Evolutionary conservation across 1,139 yeast genomes (phyloP).

Genomic region (Scheffersomyces insectosa): DNA sequence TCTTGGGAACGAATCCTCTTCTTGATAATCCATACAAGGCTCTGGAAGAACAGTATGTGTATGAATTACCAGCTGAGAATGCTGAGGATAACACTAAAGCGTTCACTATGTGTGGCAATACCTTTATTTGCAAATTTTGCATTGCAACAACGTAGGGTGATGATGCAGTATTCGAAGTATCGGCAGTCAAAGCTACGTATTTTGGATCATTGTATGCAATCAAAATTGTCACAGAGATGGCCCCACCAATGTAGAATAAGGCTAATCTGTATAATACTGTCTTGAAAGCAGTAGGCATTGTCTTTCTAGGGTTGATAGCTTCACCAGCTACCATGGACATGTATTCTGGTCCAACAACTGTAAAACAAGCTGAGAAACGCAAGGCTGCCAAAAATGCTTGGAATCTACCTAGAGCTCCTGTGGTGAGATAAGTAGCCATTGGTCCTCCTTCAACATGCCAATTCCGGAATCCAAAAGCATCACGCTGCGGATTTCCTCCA

Average conservation of each 20-base stretch:
- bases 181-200: constrained; percentile 24
- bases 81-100: constrained; percentile 38
- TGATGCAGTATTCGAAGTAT: constrained; percentile 27
- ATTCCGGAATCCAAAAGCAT: constrained; percentile 66
- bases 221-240: constrained; percentile 40
- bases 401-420: constrained; percentile 65
- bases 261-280: constrained; percentile 74
- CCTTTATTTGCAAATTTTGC: constrained; percentile 39
- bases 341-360: constrained; percentile 84
- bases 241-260: constrained; percentile 60
- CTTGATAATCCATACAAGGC: constrained; percentile 41
- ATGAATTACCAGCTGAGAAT: constrained; percentile 47
- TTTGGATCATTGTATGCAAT: constrained; percentile 43
- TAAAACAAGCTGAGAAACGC: constrained; percentile 56
- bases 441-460: constrained; percentile 54
- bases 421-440: constrained; percentile 54
- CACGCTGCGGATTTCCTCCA: constrained; percentile 75
- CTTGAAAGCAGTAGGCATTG: constrained; percentile 77
- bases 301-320: constrained; percentile 71
- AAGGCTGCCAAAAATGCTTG: constrained; percentile 70
- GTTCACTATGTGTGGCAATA: constrained; percentile 43
- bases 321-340: constrained; percentile 85
- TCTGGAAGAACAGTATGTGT: constrained; percentile 45
- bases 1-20: constrained; percentile 41
- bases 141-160: constrained; percentile 50